Base-by-base conservation (phyloP, 139 green algal genomes). In the Coelastrella sp. region DNA sequence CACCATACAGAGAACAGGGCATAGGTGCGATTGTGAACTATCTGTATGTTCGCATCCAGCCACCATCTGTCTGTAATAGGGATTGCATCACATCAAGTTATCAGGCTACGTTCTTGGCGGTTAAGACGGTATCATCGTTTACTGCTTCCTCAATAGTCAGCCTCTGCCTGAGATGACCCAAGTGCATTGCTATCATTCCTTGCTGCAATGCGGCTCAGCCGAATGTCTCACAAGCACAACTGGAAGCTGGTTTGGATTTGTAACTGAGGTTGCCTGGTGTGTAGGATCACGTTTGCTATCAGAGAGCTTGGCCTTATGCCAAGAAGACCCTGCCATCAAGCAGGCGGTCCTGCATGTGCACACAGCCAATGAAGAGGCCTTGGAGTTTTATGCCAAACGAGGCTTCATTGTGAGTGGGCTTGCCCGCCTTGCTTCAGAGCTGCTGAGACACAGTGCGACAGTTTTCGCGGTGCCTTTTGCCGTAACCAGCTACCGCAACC, bases 261-360 rank as follows among this genome's bases (percentile, higher is more conserved):
- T n/a, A n/a, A n/a, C 47, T 56, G 17, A 19, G 54, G 57, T 10
- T 47, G 57, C n/a, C 5, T 5, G 7, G 57, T 7, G 16, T 85
- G 58, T 81, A 92, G 89, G 89, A 64, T 89, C 81, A 13, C 71
- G 83, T 81, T 23, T 92, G 73, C 59, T 92, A 16, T 16, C 16
- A 19, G 58, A 68, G 57, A 92, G 89, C 73, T 59, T 92, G 0
- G 57, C 84, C 17, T 66, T 22, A 3, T 89, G 81, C 32, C 19
- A 64, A 71, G 76, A 75, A 64, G 89, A 92, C 32, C 20, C 65
- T 7, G 81, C 59, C 6, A 89, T 92, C 73, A 85, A 68, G 61
- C 73, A 32, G 5, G 81, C 89, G 20, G 7, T 75, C 23, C 89
- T 92, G 81, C 89, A 92, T 68, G 89, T 92, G 58, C 89, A 92